Evolutionary conservation across 805 yeast species (phyloP).

Genomic region (Komagataella pastoris): DNA sequence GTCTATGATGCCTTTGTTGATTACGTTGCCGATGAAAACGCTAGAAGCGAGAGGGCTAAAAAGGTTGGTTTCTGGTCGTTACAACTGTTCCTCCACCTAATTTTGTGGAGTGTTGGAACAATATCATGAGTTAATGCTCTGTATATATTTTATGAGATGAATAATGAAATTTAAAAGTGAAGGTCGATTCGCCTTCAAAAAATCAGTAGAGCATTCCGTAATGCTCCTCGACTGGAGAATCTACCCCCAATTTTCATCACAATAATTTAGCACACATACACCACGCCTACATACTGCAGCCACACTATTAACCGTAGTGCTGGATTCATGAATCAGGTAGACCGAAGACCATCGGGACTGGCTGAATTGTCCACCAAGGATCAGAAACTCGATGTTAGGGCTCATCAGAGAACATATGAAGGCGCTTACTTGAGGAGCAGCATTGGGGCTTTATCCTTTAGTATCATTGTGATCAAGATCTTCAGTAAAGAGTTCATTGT

Average conservation of each 20-base stretch:
- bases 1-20: constrained; percentile 85
- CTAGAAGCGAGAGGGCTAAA: constrained; percentile 53
- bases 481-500: constrained; percentile 53
- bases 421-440: constrained; percentile 75
- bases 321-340: background rate
- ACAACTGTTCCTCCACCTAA: constrained; percentile 69
- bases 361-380: constrained; percentile 21
- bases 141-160: background rate
- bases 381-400: constrained; percentile 39
- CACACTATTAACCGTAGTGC: too few species aligned
- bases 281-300: background rate
- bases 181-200: too few species aligned
- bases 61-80: constrained; percentile 90
- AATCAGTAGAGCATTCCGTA: background rate
- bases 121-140: constrained; percentile 21
- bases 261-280: background rate
- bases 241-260: background rate
- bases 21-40: constrained; percentile 81
- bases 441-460: constrained; percentile 50
- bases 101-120: constrained; percentile 75
- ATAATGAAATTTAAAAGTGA: background rate
- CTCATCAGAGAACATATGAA: constrained; percentile 74
- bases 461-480: constrained; percentile 49
- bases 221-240: background rate
- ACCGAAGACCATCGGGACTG: constrained; percentile 19